These are phyloP conservation scores for Galerina marginata DNA, from an alignment of 768 basidiomycete species.

Conservation along the genomic window DNA sequence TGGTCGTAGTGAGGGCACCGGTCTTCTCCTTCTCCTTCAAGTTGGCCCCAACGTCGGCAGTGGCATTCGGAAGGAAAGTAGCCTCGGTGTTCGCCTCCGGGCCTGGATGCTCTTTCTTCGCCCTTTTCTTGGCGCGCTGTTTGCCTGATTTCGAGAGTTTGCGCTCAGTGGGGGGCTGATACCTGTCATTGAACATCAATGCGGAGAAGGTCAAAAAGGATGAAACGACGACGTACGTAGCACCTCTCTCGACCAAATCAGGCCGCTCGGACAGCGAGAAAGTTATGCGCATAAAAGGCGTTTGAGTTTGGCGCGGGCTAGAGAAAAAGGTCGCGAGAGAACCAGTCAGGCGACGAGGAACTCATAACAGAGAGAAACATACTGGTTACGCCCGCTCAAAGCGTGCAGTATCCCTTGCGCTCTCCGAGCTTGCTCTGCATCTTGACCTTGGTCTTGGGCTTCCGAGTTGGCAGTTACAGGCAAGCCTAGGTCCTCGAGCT, in stretches of 20 bases:
- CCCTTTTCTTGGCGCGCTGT: conserved; percentile 52
- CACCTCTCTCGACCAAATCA: conserved; percentile 41
- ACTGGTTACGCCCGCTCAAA: conserved; percentile 67
- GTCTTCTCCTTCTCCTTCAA: no score
- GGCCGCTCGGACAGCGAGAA: conserved; percentile 54
- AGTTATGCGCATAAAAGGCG: conserved; percentile 75
- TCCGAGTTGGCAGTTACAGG: conserved; percentile 25
- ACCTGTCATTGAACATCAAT: conserved; percentile 39
- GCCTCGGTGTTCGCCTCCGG: conserved; percentile 1
- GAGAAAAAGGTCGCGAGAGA: background rate
- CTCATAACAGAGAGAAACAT: conserved; percentile 30
- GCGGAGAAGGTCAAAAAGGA: background rate
- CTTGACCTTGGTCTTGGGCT: background rate
- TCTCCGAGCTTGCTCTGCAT: conserved; percentile 33
- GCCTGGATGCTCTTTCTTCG: conserved; percentile 31
- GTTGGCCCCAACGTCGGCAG: background rate
- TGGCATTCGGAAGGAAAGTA: conserved; percentile 5
- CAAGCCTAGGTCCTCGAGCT: conserved; percentile 43
- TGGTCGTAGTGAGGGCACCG: no score
- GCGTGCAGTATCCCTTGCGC: conserved; percentile 45
- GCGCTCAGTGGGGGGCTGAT: conserved; percentile 59
- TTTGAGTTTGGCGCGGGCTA: conserved; percentile 60
- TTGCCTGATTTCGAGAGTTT: conserved; percentile 64
- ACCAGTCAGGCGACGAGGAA: background rate
- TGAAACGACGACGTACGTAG: conserved; percentile 50